Conservation (phyloP, 2,329 filamentous ascomycete species). For the Chalaropsis thielavioides region DNA sequence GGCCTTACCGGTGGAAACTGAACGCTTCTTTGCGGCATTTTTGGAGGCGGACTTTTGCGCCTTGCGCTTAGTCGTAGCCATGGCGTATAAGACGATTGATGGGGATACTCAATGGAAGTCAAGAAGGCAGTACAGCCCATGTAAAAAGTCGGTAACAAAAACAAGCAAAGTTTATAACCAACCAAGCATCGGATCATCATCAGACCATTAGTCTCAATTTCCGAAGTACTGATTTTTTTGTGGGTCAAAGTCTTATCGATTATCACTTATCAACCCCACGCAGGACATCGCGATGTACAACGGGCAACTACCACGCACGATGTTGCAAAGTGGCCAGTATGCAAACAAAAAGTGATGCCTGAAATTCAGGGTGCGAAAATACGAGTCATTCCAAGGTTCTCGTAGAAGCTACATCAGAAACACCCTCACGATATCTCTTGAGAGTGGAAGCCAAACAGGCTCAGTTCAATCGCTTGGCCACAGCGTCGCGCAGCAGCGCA, state of each 20-base stretch:
- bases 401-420: background rate
- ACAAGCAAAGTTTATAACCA: conserved; percentile 7
- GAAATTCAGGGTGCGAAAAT: conserved; percentile 23
- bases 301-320: background rate
- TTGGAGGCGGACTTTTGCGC: conserved; percentile 34
- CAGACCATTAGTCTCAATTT: conserved; percentile 14
- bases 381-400: background rate
- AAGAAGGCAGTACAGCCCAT: conserved; percentile 4
- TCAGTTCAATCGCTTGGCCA: conserved; percentile 41
- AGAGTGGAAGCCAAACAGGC: too few species aligned
- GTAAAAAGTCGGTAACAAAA: background rate
- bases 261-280: background rate
- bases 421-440: too few species aligned
- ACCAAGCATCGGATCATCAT: conserved; percentile 5
- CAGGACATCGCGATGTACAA: background rate
- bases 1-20: conserved; percentile 32
- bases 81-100: conserved; percentile 17
- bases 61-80: conserved; percentile 44
- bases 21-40: conserved; percentile 38
- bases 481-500: conserved; percentile 59
- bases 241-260: conserved; percentile 17
- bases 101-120: conserved; percentile 14
- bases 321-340: background rate
- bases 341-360: conserved; percentile 21
- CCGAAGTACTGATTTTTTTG: conserved; percentile 12